phyloP scores from a whole-genome alignment of 31 red algal species.

The Odonthalia washingtoniensis region DNA sequence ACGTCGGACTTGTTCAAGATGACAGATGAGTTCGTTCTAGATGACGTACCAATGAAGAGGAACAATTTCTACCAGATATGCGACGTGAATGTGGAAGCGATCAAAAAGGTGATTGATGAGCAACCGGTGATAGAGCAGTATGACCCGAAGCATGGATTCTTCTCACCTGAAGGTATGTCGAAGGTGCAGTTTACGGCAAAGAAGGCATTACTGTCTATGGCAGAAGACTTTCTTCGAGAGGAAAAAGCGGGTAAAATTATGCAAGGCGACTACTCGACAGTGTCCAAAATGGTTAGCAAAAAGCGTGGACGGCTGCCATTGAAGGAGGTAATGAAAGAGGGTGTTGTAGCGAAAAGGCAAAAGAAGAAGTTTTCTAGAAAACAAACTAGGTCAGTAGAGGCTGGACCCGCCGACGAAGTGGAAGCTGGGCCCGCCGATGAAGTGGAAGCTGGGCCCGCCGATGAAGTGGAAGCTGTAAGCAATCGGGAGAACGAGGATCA shows the following conservation, averaged over 20 bases:
- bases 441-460: too few relatives aligned
- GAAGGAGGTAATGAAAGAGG: slow-evolving; percentile 45
- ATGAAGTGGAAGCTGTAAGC: too few relatives aligned
- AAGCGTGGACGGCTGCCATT: slow-evolving; percentile 27
- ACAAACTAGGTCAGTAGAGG: too few relatives aligned
- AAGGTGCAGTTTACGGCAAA: slow-evolving; percentile 11
- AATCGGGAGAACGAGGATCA: too few relatives aligned
- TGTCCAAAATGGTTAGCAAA: not conserved
- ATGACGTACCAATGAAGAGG: slow-evolving; percentile 31
- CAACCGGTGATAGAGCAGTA: not conserved
- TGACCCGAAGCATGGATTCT: slow-evolving; percentile 62
- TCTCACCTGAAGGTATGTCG: slow-evolving; percentile 37
- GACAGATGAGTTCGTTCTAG: slow-evolving; percentile 36
- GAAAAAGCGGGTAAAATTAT: slow-evolving; percentile 22
- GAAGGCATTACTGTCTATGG: slow-evolving; percentile 21
- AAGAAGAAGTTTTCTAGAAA: too few relatives aligned
- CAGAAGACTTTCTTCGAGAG: slow-evolving; percentile 22
- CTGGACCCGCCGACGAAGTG: too few relatives aligned
- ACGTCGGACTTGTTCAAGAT: slow-evolving; percentile 29
- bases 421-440: too few relatives aligned
- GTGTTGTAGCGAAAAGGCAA: too few relatives aligned
- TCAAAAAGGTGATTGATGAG: slow-evolving; percentile 19
- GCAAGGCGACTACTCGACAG: slow-evolving; percentile 14
- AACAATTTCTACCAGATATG: slow-evolving; percentile 72
- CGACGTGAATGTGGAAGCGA: slow-evolving; percentile 43